Evolutionary conservation across 805 yeast genomes (phyloP).

Genomic region (Hermanozyma aechmeae): DNA sequence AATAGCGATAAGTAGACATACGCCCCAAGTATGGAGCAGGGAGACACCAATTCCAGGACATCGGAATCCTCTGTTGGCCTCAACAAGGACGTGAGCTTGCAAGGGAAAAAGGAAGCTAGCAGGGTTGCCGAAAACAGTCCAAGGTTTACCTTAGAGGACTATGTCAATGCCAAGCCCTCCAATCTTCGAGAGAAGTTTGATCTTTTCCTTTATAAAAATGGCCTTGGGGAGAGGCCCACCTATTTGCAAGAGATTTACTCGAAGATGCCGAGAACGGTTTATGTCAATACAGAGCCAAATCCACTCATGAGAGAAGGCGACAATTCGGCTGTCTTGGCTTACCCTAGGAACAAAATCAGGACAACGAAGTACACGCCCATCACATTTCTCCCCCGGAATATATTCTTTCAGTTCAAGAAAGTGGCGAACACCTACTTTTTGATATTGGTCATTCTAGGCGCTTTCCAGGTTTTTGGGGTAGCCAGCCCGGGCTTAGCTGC

Average conservation of each 20-base stretch:
- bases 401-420: constrained; percentile 45
- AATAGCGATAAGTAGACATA: too few relatives aligned
- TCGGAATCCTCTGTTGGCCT: too few relatives aligned
- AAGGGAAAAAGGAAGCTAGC: too few relatives aligned
- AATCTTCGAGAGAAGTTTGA: constrained; percentile 4
- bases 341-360: constrained; percentile 50
- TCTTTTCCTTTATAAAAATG: constrained; percentile 10
- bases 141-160: constrained; percentile 7
- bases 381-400: constrained; percentile 47
- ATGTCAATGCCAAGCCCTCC: constrained; percentile 6
- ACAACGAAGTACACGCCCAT: constrained; percentile 57
- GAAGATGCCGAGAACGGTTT: constrained; percentile 35
- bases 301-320: constrained; percentile 22
- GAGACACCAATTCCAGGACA: too few relatives aligned
- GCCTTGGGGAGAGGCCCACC: constrained; percentile 20
- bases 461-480: constrained; percentile 55
- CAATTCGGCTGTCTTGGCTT: constrained; percentile 18
- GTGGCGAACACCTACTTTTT: constrained; percentile 55
- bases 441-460: constrained; percentile 44
- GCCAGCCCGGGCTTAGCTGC: constrained; percentile 65
- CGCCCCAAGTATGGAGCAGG: too few relatives aligned
- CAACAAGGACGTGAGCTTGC: too few relatives aligned
- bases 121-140: too few relatives aligned
- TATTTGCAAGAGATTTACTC: constrained; percentile 28
- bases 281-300: constrained; percentile 43